phyloP scores from a whole-genome alignment of 1,284 basidiomycete genomes.

The Salmacisia buchloeana region DNA sequence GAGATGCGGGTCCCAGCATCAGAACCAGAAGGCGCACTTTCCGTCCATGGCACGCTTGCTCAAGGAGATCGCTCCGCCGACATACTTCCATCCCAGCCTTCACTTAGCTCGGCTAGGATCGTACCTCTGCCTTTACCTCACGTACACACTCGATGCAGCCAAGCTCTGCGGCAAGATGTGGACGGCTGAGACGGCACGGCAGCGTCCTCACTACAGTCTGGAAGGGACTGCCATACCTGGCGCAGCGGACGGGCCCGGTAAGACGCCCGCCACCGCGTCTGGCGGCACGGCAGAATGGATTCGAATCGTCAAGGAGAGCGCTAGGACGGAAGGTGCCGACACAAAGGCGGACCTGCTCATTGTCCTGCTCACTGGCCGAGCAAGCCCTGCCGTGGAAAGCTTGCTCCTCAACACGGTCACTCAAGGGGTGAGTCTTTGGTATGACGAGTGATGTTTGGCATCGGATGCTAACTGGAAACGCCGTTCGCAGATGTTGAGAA shows the following conservation, averaged over 20 bases:
- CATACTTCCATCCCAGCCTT: constrained; percentile 10
- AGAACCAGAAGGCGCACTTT: not conserved
- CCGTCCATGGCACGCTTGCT: not conserved
- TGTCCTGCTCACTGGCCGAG: constrained; percentile 27
- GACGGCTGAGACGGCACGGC: not conserved
- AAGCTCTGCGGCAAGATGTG: constrained; percentile 18
- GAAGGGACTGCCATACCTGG: not conserved
- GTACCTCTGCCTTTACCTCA: constrained; percentile 22
- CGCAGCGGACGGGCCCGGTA: constrained; percentile 16
- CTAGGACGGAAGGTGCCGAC: constrained; percentile 27
- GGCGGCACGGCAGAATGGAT: constrained; percentile 23
- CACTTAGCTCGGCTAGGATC: constrained; percentile 13
- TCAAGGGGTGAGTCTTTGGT: constrained; percentile 27
- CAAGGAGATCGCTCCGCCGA: constrained; percentile 9
- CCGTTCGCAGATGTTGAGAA: not conserved
- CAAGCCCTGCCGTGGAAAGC: constrained; percentile 31
- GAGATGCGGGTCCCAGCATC: too few relatives aligned
- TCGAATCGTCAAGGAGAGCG: constrained; percentile 23
- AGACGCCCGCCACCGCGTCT: constrained; percentile 14
- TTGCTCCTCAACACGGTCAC: constrained; percentile 34
- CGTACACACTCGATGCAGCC: constrained; percentile 26
- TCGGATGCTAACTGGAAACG: constrained; percentile 13
- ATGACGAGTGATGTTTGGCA: constrained; percentile 13
- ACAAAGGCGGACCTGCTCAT: constrained; percentile 31
- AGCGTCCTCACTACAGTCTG: not conserved